These are phyloP conservation scores for Pseudogymnoascus sp. DNA, from an alignment of 2,329 filamentous ascomycete genomes.

Conservation along the genomic window DNA sequence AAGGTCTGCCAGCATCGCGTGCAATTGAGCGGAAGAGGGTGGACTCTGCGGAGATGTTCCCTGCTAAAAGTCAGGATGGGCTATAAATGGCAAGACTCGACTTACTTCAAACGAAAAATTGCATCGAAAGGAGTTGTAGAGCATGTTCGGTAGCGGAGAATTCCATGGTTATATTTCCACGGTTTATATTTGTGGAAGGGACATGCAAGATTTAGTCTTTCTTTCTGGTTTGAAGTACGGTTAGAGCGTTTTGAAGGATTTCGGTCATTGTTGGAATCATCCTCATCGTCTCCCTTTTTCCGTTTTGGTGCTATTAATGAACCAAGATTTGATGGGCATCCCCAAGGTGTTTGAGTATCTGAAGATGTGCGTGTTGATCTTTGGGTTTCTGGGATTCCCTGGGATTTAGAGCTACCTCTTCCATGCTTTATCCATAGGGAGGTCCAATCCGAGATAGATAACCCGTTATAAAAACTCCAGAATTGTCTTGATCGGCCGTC, in stretches of 20 bases:
- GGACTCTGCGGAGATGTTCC: not conserved
- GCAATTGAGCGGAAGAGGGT: not conserved
- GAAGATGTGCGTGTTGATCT: not conserved
- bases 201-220: not conserved
- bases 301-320: not conserved
- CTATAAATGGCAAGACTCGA: not conserved
- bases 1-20: not conserved
- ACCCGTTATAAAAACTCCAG: not conserved
- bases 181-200: not conserved
- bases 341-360: not conserved
- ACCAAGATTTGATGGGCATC: not conserved
- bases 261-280: not conserved
- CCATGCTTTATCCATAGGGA: not conserved
- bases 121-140: not conserved
- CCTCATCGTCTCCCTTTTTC: not conserved
- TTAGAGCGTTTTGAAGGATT: not conserved
- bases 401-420: not conserved
- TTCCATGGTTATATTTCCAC: not conserved
- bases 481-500: not conserved
- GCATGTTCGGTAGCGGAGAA: not conserved
- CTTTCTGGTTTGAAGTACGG: not conserved
- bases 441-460: not conserved
- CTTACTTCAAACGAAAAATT: conserved; percentile 1
- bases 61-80: not conserved
- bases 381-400: not conserved